Base-by-base conservation (phyloP, 768 basidiomycete species). In the Phylloporus arenicola region DNA sequence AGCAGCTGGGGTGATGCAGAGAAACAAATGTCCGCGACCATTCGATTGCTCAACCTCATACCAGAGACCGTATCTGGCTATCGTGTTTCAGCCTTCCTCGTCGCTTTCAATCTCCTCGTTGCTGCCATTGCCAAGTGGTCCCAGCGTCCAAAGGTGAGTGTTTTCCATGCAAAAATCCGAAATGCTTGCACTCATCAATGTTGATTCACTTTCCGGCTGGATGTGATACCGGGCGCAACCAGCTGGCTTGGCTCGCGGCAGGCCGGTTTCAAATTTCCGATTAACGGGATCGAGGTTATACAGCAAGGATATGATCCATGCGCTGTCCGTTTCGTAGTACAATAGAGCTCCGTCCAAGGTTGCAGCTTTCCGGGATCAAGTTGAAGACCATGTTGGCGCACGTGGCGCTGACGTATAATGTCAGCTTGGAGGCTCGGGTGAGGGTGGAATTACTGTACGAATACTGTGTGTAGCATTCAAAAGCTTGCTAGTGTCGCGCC, bases 301-400 rank as follows among this genome's bases (percentile, higher is more conserved):
- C 39, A 41, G 6, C 13, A 41, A 41, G 39, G 39, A 12, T 25
- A 25, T 8, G 39, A 41, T 7, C 24, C 24, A 12, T 20, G 13
- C 13, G 5, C 22, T 14, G 16, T 13, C 13, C 39, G 14, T 41
- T 41, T 37, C 8, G 2, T 25, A 41, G 39, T 8, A 14, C 22
- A 41, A 41, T 13, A 16, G 39, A 16, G 39, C 35, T n/a, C 35
- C 35, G 8, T 37, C 17, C 35, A 37, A 37, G 17, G 17, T 17
- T n/a, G 35, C 35, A 1, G n/a, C n/a, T 1, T 37, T 37, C 8
- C 35, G 67, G 68, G n/a, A 63, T 61, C 29, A 64, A 70, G 50
- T 59, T 80, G 59, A 78, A 79, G 56, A 59, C 70, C 0, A 69
- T 78, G 59, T 48, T 78, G 30, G 76, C 75, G 8, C 64, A 75